Evolutionary conservation across 371 early-diverging fungal genomes (phyloP), one percentile per base, ranked within the genome.

Genomic region (Rhizopus delemar): DNA sequence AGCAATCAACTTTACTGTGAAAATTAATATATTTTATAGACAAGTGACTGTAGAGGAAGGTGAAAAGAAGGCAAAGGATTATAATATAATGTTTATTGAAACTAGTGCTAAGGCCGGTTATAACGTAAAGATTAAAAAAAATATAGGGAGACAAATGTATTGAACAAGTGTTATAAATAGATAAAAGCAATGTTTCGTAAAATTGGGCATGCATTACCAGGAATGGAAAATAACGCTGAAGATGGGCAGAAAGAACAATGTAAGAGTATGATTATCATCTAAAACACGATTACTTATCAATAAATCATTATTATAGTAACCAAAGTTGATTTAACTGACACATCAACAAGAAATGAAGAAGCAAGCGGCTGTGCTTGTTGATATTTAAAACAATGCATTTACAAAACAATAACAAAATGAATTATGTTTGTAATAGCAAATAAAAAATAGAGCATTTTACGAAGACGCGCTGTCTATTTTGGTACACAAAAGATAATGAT

Each of bases 91-190:
- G 92, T 98, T 94, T 73, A 94, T 97, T 69, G 98, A 98, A 71
- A 97, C 97, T 9, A 89, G 90, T 57, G 98, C 98, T 41, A 98
- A 98, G 73, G 94, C 95, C 4, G 97, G 96, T 12, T 90, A 94
- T 74, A 97, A 97, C 71, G 95, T 77, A 9, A 43, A 1, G 5
- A 16, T 28, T 15, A 22, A 8, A 46, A n/a, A 8, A 22, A 22
- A 22, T 1, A 28, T 34, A 50, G n/a, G 36, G 28, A 4, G 15
- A 34, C 28, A 28, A 7, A 51, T 55, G 8, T 46, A 56, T 45
- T 51, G 31, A 34, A 41, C 41, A n/a, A 16, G 22, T 51, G 43
- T 22, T 39, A 31, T 53, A 3, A 49, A 43, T 56, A 77, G 72
- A 74, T 98, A 41, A 96, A 98, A 81, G 87, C 90, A 2, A 84